Evolutionary conservation across 2,329 filamentous ascomycete genomes (phyloP).

Genomic region (Teratosphaeria viscida): DNA sequence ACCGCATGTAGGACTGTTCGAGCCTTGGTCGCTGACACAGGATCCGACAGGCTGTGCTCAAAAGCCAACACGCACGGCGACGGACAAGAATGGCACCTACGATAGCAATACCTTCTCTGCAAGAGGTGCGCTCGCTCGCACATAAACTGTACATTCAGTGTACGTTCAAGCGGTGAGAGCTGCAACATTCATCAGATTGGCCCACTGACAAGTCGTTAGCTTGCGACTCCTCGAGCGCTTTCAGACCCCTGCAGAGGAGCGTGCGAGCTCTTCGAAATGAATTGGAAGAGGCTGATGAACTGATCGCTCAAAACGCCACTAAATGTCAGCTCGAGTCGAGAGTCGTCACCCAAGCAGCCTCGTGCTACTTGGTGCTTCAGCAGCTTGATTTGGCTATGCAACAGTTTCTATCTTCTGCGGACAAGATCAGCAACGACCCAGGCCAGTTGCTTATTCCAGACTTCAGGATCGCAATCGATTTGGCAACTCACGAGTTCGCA

Average conservation of each 20-base stretch:
- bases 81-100: background rate
- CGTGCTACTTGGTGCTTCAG: background rate
- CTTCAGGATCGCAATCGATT: background rate
- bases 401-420: background rate
- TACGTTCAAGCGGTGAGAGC: background rate
- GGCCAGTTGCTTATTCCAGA: background rate
- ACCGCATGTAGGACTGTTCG: background rate
- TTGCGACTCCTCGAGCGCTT: background rate
- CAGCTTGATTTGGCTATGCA: background rate
- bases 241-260: background rate
- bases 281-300: slow-evolving; percentile 4
- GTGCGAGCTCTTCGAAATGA: slow-evolving; percentile 1
- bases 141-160: background rate
- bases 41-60: background rate
- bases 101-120: background rate
- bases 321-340: background rate
- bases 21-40: background rate
- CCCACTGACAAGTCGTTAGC: background rate
- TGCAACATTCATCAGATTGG: background rate
- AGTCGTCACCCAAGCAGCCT: background rate
- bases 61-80: too few relatives aligned
- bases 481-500: background rate
- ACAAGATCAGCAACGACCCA: background rate
- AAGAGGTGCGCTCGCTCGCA: background rate
- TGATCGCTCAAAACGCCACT: background rate